Evolutionary conservation across 495 filamentous ascomycete genomes (phyloP), one percentile per base, ranked within the genome.

Genomic region (Hypoxylon cercidicola): DNA sequence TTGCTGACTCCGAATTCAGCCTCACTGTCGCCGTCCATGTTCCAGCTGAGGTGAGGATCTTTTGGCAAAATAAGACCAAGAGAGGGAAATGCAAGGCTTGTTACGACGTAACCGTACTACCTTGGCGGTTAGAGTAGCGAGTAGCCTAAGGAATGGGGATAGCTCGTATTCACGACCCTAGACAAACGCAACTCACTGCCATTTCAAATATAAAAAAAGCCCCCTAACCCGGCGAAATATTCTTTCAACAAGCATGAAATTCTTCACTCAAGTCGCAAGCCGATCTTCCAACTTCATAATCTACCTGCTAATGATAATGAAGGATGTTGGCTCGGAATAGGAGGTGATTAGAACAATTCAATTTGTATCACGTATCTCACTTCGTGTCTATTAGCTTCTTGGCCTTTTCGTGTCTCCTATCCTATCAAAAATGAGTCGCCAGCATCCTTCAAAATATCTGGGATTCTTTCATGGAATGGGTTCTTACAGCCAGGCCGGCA

Each of bases 121-220:
- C 55, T 65, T 66, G 56, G 55, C 62, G 56, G 45, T 46, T 66
- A 51, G 57, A 45, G 56, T 52, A 45, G 18, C n/a, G n/a, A n/a
- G 9, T 50, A 57, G 25, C 44, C 34, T 56, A 52, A 30, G 47
- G 40, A 58, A 46, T 18, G 28, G 57, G 43, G 51, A 57, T 16
- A 49, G 41, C 64, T 67, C 64, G 64, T 62, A 67, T 67, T 67
- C 45, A 44, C 43, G 35, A 58, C 55, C 57, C 64, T 39, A 47
- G 47, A 30, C 57, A 30, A 16, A 53, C 46, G 12, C 41, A 55
- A 37, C 50, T 60, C 61, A 32, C 30, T 28, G 41, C 12, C 23
- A 45, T 32, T 50, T 51, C 25, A 50, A 51, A 63, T 63, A 25
- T 62, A n/a, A 62, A 49, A 62, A 44, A 54, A 47, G 25, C 23